A percentile compares a stretch with the other conserved stretches of the same genome.
Conservation (phyloP, 2,329 filamentous ascomycete species). For the Aschersonia sp. region DNA sequence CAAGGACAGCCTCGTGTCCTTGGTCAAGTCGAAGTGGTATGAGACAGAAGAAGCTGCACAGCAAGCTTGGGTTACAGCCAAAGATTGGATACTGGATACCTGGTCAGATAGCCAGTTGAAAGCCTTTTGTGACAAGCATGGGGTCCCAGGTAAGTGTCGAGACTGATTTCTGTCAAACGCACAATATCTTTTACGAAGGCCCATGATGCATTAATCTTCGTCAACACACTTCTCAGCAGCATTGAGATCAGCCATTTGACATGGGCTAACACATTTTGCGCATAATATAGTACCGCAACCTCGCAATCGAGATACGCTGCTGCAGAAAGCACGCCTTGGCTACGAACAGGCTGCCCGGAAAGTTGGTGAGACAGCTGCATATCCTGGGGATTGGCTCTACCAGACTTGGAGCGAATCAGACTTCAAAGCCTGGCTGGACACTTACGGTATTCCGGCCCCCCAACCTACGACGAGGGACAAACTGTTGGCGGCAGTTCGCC, state of each 20-base stretch:
- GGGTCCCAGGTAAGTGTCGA: slow-evolving; percentile 47
- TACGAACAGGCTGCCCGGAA: slow-evolving; percentile 69
- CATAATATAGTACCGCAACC: slow-evolving; percentile 57
- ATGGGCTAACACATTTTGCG: too few species aligned
- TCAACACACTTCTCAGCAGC: too few species aligned
- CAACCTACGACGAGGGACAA: slow-evolving; percentile 77
- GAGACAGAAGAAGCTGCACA: slow-evolving; percentile 67
- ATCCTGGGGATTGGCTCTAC: slow-evolving; percentile 94
- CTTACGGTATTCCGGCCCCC: slow-evolving; percentile 70
- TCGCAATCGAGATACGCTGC: slow-evolving; percentile 67
- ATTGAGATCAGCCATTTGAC: too few species aligned
- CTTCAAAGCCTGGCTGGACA: slow-evolving; percentile 85
- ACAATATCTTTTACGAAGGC: too few species aligned
- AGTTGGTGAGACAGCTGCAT: slow-evolving; percentile 61
- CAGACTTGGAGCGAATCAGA: slow-evolving; percentile 85
- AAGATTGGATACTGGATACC: slow-evolving; percentile 90
- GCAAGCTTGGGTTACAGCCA: slow-evolving; percentile 55
- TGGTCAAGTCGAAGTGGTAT: slow-evolving; percentile 62
- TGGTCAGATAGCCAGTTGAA: slow-evolving; percentile 93
- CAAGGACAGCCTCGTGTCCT: slow-evolving; percentile 52
- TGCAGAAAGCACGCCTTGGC: slow-evolving; percentile 64
- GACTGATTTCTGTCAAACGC: too few species aligned
- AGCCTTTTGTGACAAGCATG: slow-evolving; percentile 78
- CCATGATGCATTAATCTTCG: too few species aligned
- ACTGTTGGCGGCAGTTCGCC: slow-evolving; percentile 76